Conservation (phyloP, 2,329 filamentous ascomycete species). For the Zymoseptoria tritici region DNA sequence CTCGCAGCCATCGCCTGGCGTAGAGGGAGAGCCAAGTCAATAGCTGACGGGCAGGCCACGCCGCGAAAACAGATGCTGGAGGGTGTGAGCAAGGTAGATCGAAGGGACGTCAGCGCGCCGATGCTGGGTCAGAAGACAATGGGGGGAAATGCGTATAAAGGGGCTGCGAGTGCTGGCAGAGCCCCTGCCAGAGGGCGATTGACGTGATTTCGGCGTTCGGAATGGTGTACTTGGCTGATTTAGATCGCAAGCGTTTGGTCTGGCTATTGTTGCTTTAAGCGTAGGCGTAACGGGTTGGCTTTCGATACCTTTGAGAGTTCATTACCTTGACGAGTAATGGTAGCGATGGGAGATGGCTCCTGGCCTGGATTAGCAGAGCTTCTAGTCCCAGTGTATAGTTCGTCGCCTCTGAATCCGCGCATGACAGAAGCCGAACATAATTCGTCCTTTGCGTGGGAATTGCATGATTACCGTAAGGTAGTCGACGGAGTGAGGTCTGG, state of each 20-base stretch:
- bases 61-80: conserved; percentile 53
- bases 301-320: background rate
- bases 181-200: background rate
- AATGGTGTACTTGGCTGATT: background rate
- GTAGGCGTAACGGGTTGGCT: background rate
- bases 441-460: too few species aligned
- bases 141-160: background rate
- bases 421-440: background rate
- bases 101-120: conserved; percentile 43
- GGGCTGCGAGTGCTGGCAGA: background rate
- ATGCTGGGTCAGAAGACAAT: conserved; percentile 22
- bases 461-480: too few species aligned
- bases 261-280: background rate
- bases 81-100: conserved; percentile 35
- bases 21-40: conserved; percentile 61
- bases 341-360: background rate
- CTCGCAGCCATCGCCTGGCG: conserved; percentile 68
- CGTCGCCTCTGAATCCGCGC: background rate
- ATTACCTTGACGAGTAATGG: background rate
- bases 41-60: conserved; percentile 56
- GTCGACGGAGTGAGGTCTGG: too few species aligned
- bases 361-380: background rate
- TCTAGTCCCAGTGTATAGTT: background rate
- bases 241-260: background rate
- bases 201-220: background rate